These are phyloP conservation scores for Fraxinus greggii DNA, from an alignment of 305 asterid species.

Conservation along the genomic window DNA sequence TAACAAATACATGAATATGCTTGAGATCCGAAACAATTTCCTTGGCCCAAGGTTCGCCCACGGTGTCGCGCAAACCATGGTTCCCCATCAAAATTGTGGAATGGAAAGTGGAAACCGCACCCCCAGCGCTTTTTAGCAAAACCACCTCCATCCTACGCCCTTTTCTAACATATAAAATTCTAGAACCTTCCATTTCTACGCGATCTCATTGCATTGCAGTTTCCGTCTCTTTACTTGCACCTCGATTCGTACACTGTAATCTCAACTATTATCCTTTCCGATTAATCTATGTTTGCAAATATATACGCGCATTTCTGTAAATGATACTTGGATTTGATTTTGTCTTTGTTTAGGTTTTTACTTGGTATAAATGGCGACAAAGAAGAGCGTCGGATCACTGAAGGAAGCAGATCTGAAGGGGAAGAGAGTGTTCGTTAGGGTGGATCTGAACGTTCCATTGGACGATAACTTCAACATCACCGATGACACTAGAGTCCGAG, in stretches of 20 bases:
- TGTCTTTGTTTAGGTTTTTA: background rate
- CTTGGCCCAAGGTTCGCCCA: background rate
- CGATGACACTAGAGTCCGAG: constrained; percentile 42
- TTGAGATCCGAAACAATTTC: background rate
- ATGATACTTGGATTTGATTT: background rate
- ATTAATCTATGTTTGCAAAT: background rate
- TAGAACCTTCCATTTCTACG: background rate
- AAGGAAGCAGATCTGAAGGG: constrained; percentile 36
- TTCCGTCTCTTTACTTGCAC: background rate
- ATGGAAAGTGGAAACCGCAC: background rate
- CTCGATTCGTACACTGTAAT: background rate
- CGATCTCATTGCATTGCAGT: background rate
- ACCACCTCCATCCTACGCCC: background rate
- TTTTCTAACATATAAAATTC: background rate
- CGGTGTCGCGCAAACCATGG: background rate
- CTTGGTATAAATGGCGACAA: constrained; percentile 32
- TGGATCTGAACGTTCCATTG: constrained; percentile 42
- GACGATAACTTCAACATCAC: constrained; percentile 38
- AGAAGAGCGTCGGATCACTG: constrained; percentile 42
- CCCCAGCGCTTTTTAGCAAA: background rate
- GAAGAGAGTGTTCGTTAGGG: constrained; percentile 39
- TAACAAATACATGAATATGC: too few species aligned
- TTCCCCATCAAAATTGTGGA: background rate
- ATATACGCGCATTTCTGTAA: background rate
- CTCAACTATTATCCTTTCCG: background rate